Evolutionary conservation across 2,329 filamentous ascomycete species (phyloP), one percentile per base, ranked within the genome.

Genomic region (Colletotrichum tropicale): DNA sequence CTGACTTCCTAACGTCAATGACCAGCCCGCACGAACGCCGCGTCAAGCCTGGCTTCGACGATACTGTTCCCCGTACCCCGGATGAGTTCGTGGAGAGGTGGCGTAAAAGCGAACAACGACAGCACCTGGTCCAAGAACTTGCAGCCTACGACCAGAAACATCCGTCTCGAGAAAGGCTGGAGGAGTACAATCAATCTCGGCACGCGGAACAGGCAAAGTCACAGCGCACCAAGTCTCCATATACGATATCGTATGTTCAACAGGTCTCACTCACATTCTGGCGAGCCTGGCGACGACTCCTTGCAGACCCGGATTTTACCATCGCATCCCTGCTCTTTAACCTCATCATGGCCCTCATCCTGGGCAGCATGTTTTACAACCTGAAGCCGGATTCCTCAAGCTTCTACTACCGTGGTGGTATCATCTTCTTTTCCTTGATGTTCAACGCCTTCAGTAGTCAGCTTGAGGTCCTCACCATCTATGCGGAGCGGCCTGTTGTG

Each of bases 1-100:
- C 93, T 2, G 94, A 95, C 81, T 95, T 95, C 84, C 84, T 95
- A 66, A 95, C 94, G 5, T 92, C 92, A 5, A 84, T 89, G 8
- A 88, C 87, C 0, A 80, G 78, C 15, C 80, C 84, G 81, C 78
- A 80, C 5, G 81, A 82, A 48, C 81, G 81, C 48, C 65, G 77
- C 13, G 69, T 81, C 16, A 76, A 74, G 24, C 76, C 78, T 4
- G 81, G 81, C 1, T 82, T 77, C 21, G 80, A 82, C 56, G 77
- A 77, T 60, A 75, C 68, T 24, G 81, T 81, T 3, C 82, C 82
- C 2, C 77, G 81, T 16, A 83, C 81, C 15, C 77, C 82, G 9
- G 82, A 84, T 48, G 82, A 83, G 32, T 83, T 83, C 61, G 80
- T 79, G n/a, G 67, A 77, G n/a, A 75, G 71, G 21, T 83, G 82